These are phyloP conservation scores for Sporothrix globosa DNA, from an alignment of 2,329 filamentous ascomycete genomes.

Conservation along the genomic window DNA sequence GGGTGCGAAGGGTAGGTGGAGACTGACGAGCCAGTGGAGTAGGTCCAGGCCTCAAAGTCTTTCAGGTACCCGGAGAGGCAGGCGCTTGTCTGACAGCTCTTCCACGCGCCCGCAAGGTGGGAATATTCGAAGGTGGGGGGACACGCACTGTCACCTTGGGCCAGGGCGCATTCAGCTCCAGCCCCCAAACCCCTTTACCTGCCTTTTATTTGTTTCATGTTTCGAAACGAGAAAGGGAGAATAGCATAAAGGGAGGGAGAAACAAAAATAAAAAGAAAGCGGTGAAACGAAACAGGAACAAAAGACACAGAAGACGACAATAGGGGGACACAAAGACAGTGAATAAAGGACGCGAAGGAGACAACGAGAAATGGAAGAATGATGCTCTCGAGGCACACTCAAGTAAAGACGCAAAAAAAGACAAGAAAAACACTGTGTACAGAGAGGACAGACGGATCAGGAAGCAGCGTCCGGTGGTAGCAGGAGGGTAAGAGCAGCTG, in stretches of 20 bases:
- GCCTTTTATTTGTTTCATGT: conserved; percentile 18
- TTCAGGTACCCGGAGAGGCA: conserved; percentile 19
- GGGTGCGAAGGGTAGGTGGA: not conserved
- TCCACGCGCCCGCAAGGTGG: conserved; percentile 10
- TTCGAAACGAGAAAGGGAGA: conserved; percentile 26
- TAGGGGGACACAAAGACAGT: not conserved
- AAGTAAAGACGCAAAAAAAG: not conserved
- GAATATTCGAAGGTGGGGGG: not conserved
- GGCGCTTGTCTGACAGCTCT: conserved; percentile 7
- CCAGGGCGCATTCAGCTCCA: conserved; percentile 24
- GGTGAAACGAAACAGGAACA: not conserved
- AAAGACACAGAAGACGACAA: not conserved
- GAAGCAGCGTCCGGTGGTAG: not conserved
- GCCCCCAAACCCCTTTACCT: not conserved
- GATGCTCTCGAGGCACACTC: not conserved
- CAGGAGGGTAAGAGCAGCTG: not conserved
- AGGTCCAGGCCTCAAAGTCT: conserved; percentile 1
- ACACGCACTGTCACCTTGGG: not conserved
- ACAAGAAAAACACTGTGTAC: not conserved
- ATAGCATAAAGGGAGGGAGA: not conserved
- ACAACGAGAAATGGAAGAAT: not conserved
- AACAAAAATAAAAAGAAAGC: not conserved
- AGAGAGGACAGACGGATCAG: not conserved
- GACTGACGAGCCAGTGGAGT: not conserved
- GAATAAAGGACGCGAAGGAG: not conserved